A percentile compares a stretch with the other conserved stretches of the same genome.
phyloP scores from a whole-genome alignment of 805 yeast species.

The Limtongozyma cylindracea region DNA sequence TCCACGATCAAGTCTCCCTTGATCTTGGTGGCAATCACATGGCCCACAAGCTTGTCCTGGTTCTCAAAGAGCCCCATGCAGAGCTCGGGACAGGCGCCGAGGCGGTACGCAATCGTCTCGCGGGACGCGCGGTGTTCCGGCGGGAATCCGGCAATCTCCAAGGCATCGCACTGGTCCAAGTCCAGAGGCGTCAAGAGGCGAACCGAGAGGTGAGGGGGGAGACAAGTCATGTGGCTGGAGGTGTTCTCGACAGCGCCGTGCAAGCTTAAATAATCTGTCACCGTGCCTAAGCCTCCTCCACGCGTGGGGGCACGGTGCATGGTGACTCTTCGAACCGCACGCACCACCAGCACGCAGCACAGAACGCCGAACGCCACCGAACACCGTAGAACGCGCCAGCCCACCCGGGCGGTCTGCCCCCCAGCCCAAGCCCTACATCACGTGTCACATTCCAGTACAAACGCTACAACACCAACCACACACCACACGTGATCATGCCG shows the following conservation, averaged over 20 bases:
- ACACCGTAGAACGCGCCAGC: too few relatives aligned
- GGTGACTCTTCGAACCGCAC: too few relatives aligned
- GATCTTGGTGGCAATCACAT: slow-evolving; percentile 57
- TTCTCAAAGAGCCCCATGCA: slow-evolving; percentile 73
- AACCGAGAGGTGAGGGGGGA: slow-evolving; percentile 29
- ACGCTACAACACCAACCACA: slow-evolving; percentile 48
- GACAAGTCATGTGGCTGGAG: slow-evolving; percentile 38
- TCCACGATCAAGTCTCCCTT: slow-evolving; percentile 22
- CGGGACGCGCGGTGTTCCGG: slow-evolving; percentile 39
- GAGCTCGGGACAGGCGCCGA: slow-evolving; percentile 70
- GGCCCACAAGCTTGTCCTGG: slow-evolving; percentile 52
- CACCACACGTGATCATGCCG: slow-evolving; percentile 31
- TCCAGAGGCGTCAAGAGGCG: slow-evolving; percentile 55
- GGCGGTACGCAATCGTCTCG: slow-evolving; percentile 42
- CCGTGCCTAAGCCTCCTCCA: too few relatives aligned
- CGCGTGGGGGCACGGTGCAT: too few relatives aligned
- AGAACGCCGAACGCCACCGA: too few relatives aligned
- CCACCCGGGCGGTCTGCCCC: too few relatives aligned
- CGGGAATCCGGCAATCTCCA: slow-evolving; percentile 52
- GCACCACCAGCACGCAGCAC: too few relatives aligned
- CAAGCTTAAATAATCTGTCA: too few relatives aligned
- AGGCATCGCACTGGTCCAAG: slow-evolving; percentile 26
- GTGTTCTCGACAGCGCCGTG: too few relatives aligned
- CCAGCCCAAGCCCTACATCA: too few relatives aligned
- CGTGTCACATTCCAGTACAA: too few relatives aligned